Conservation (phyloP, 2,329 filamentous ascomycete genomes). For the Botrytis squamosa region DNA sequence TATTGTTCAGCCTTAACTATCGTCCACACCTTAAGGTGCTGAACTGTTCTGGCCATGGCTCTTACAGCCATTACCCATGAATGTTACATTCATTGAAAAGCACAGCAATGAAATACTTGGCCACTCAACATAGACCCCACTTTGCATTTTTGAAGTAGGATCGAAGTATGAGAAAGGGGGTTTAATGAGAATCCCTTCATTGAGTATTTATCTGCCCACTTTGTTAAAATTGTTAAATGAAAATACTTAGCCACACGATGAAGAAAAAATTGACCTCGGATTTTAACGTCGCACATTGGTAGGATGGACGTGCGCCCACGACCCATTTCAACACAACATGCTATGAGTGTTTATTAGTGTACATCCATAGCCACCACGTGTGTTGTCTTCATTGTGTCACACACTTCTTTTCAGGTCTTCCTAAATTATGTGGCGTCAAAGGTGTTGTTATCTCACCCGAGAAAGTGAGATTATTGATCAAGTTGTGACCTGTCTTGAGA, state of each 20-base stretch:
- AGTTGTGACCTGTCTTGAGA: not conserved
- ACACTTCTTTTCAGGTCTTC: not conserved
- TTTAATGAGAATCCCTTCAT: not conserved
- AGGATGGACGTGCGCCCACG: not conserved
- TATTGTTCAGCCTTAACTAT: conserved; percentile 12
- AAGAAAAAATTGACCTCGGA: not conserved
- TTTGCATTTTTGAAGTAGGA: not conserved
- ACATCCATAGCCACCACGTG: not conserved
- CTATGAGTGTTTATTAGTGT: not conserved
- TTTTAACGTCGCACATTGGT: not conserved
- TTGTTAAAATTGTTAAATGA: not conserved
- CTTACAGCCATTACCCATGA: not conserved
- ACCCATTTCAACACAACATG: not conserved
- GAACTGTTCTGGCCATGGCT: not conserved
- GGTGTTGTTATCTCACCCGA: not conserved
- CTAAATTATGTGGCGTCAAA: conserved; percentile 6
- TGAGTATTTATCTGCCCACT: not conserved
- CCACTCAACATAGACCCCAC: not conserved
- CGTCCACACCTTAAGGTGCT: not conserved
- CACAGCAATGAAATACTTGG: not conserved
- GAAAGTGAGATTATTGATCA: not conserved
- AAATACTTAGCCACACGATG: not conserved
- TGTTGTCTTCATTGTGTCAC: not conserved
- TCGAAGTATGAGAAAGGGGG: conserved; percentile 13
- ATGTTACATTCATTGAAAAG: conserved; percentile 10